Conservation (phyloP, 2,329 filamentous ascomycete genomes). For the Teratosphaeria pseudoeucalypti region DNA sequence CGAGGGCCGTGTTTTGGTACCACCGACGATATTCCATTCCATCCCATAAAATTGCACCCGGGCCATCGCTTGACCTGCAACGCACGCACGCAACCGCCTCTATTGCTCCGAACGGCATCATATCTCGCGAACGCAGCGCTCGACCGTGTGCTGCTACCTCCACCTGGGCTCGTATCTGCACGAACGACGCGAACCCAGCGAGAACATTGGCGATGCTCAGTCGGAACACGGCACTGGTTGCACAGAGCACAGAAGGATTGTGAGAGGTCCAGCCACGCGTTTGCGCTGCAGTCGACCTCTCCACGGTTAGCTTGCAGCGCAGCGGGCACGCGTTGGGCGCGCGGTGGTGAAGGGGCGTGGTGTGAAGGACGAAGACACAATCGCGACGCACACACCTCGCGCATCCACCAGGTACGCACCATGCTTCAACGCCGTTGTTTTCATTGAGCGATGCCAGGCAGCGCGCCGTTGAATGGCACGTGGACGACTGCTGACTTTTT, state of each 20-base stretch:
- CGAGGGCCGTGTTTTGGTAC: neutral
- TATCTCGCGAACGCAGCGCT: neutral
- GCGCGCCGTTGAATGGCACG: neutral
- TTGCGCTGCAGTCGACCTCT: neutral
- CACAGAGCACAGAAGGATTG: conserved; percentile 1
- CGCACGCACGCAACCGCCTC: neutral
- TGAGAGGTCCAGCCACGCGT: neutral
- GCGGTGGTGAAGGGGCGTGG: neutral
- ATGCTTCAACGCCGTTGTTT: neutral
- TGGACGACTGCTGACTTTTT: conserved; percentile 6
- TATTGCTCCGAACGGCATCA: neutral
- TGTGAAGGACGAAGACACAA: neutral
- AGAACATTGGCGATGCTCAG: neutral
- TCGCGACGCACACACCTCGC: neutral
- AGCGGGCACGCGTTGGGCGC: neutral
- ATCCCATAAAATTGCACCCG: neutral
- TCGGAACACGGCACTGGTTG: neutral
- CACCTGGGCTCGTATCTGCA: neutral
- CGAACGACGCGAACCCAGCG: neutral
- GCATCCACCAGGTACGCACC: conserved; percentile 2
- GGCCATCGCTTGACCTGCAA: neutral
- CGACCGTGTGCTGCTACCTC: neutral
- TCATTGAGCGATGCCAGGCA: conserved; percentile 10
- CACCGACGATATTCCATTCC: neutral
- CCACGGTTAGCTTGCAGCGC: neutral